Evolutionary conservation across 2,329 filamentous ascomycete genomes (phyloP).

Genomic region (Cladosporium phlei): DNA sequence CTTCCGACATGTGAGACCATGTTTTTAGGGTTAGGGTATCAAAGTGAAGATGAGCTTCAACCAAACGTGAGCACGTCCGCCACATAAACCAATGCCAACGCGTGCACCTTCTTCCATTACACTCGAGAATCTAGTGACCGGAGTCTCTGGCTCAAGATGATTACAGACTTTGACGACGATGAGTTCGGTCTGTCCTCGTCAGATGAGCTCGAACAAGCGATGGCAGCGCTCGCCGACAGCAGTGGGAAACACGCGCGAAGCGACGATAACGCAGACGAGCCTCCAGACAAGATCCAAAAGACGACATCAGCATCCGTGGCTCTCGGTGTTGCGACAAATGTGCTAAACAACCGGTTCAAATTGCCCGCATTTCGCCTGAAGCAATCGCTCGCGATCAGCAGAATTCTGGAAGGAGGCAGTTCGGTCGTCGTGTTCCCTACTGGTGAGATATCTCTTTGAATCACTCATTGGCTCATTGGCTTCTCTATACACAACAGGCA

Average conservation of each 20-base stretch:
- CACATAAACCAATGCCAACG: no score
- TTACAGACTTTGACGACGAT: conserved; percentile 17
- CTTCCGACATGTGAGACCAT: no score
- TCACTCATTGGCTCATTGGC: not conserved
- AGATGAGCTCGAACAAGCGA: conserved; percentile 23
- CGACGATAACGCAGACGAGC: not conserved
- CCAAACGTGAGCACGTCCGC: no score
- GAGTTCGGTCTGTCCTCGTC: conserved; percentile 25
- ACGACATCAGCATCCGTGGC: not conserved
- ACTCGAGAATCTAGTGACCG: no score
- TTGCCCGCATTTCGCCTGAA: conserved; percentile 41
- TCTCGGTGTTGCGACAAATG: conserved; percentile 25
- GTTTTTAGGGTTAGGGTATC: no score
- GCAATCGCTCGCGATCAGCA: conserved; percentile 43
- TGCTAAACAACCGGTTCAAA: conserved; percentile 40
- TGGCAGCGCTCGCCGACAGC: not conserved
- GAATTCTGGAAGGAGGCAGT: conserved; percentile 41
- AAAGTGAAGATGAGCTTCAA: no score
- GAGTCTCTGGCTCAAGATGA: no score
- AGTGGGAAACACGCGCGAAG: not conserved
- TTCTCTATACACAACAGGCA: no score
- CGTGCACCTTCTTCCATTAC: no score
- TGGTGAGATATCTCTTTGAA: conserved; percentile 7
- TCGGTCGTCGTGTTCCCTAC: conserved; percentile 43
- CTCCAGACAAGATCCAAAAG: not conserved